Percentiles rank a stretch among this genome's conserved stretches.
Evolutionary conservation across 1,284 basidiomycete genomes (phyloP).

Genomic region (Calocybe gambosa): DNA sequence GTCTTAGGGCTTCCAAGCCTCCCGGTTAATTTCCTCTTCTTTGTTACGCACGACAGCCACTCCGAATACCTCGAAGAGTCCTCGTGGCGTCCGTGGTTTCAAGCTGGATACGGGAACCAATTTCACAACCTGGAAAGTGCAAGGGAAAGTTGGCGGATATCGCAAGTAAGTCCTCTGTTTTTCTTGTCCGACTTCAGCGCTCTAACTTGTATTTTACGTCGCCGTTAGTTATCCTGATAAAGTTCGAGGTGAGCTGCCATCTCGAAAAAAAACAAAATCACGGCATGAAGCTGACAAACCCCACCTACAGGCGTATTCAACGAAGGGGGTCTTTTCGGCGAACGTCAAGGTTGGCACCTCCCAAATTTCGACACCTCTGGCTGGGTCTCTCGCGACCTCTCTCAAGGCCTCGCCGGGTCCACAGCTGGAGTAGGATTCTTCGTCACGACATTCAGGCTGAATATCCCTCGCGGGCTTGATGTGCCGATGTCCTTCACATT

Average conservation of each 20-base stretch:
- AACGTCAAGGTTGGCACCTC: constrained; percentile 78
- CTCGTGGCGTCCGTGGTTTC: constrained; percentile 76
- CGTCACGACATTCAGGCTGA: constrained; percentile 61
- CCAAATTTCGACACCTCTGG: constrained; percentile 61
- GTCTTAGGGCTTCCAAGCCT: background rate
- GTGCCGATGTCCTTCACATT: constrained; percentile 66
- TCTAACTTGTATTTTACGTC: background rate
- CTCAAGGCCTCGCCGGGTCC: constrained; percentile 48
- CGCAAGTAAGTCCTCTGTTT: constrained; percentile 38
- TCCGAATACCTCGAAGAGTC: constrained; percentile 49
- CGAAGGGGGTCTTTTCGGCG: constrained; percentile 76
- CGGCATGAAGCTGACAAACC: background rate
- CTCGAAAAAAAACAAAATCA: background rate
- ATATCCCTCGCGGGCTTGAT: constrained; percentile 54
- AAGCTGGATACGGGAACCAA: constrained; percentile 45
- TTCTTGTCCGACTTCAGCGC: background rate
- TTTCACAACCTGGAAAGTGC: constrained; percentile 72
- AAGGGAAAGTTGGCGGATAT: constrained; percentile 78
- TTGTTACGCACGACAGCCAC: constrained; percentile 16
- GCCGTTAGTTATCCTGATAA: constrained; percentile 57
- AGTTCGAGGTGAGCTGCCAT: constrained; percentile 37
- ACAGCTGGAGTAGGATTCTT: constrained; percentile 74
- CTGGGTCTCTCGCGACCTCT: constrained; percentile 52
- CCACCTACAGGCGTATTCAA: constrained; percentile 45
- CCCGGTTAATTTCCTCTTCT: background rate